phyloP scores from a whole-genome alignment of 768 basidiomycete genomes.

The Collybia sordida region DNA sequence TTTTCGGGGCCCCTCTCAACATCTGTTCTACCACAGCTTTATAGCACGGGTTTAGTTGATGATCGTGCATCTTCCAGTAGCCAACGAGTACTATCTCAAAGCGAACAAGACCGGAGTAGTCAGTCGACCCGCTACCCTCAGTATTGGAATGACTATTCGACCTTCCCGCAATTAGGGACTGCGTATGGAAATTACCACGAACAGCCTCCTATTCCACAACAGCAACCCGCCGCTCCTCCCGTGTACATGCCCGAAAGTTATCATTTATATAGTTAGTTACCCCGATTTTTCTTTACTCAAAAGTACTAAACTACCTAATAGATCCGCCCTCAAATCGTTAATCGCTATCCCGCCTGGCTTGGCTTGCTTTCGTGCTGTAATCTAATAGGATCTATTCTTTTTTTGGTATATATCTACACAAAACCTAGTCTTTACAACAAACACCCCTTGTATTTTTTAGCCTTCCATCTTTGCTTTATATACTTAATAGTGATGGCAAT shows the following conservation, averaged over 20 bases:
- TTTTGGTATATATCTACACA: too few species aligned
- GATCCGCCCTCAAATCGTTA: constrained; percentile 2
- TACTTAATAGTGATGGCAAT: too few species aligned
- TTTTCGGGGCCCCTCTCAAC: constrained; percentile 59
- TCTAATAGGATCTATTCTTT: too few species aligned
- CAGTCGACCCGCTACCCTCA: constrained; percentile 42
- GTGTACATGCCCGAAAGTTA: constrained; percentile 26
- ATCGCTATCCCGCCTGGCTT: not conserved
- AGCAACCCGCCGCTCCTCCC: constrained; percentile 13
- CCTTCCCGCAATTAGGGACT: constrained; percentile 48
- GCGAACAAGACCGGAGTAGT: constrained; percentile 15
- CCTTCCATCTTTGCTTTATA: too few species aligned
- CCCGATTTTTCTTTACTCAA: not conserved
- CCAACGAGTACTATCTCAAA: constrained; percentile 5
- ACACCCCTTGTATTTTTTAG: too few species aligned
- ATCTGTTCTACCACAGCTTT: constrained; percentile 71
- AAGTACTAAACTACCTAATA: not conserved
- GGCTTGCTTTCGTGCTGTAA: not conserved
- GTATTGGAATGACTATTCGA: constrained; percentile 56
- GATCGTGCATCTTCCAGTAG: constrained; percentile 28
- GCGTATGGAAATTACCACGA: constrained; percentile 32
- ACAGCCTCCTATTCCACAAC: constrained; percentile 7
- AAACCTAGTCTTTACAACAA: too few species aligned
- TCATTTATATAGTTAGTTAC: constrained; percentile 22
- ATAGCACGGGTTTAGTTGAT: constrained; percentile 70